A percentile compares a stretch with the other conserved stretches of the same genome.
These are phyloP conservation scores for Thelonectria blattea DNA, from an alignment of 2,329 filamentous ascomycete species.

Conservation along the genomic window DNA sequence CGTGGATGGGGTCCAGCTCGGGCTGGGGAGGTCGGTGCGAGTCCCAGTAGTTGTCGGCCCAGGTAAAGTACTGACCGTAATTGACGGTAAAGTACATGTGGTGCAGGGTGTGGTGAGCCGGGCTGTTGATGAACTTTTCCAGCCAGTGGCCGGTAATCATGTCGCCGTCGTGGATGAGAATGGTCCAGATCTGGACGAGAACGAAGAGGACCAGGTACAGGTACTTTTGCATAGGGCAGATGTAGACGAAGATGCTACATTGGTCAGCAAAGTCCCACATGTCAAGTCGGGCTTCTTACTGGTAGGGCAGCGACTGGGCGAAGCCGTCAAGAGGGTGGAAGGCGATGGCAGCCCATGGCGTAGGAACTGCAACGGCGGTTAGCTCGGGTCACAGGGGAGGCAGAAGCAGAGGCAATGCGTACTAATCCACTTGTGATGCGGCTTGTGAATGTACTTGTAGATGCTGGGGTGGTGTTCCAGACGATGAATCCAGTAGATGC, in stretches of 20 bases:
- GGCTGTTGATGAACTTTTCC: conserved; percentile 55
- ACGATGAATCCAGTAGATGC: conserved; percentile 56
- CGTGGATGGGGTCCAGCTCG: conserved; percentile 51
- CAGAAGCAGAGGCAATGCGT: conserved; percentile 18
- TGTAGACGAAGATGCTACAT: conserved; percentile 48
- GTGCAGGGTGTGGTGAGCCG: conserved; percentile 55
- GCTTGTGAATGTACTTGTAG: conserved; percentile 56
- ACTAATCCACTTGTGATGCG: conserved; percentile 57
- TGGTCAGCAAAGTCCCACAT: conserved; percentile 9
- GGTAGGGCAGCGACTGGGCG: conserved; percentile 54
- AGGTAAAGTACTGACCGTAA: conserved; percentile 57
- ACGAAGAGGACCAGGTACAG: conserved; percentile 52
- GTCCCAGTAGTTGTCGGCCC: conserved; percentile 52
- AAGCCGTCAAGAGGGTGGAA: conserved; percentile 56
- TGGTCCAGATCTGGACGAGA: conserved; percentile 55
- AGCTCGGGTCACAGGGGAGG: conserved; percentile 6
- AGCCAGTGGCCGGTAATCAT: conserved; percentile 55
- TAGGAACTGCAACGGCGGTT: conserved; percentile 45
- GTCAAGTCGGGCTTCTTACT: conserved; percentile 40
- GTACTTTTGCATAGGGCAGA: conserved; percentile 54
- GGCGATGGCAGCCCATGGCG: conserved; percentile 53
- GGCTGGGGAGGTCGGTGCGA: conserved; percentile 52
- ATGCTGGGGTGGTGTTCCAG: conserved; percentile 52
- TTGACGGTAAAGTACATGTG: conserved; percentile 58
- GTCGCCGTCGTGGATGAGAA: conserved; percentile 57